Evolutionary conservation across 768 basidiomycete species (phyloP).

Genomic region (Phanerochaete carnosa): DNA sequence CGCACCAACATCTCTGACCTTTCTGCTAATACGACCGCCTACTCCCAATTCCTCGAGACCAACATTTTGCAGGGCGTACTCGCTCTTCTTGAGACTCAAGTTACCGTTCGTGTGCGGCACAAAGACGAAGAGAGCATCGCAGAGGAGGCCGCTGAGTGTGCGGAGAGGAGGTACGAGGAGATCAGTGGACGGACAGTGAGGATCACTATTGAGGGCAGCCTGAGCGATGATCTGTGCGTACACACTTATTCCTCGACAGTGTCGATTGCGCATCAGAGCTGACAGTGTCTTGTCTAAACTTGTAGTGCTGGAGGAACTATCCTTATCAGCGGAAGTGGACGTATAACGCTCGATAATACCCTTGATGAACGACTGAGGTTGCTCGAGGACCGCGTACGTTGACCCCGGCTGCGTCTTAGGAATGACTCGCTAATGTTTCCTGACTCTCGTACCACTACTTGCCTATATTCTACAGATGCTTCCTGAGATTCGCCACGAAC

Average conservation of each 20-base stretch:
- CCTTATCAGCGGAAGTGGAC: constrained; percentile 63
- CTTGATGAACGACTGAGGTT: constrained; percentile 87
- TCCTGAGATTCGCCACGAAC: constrained; percentile 85
- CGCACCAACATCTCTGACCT: constrained; percentile 61
- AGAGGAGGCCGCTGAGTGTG: constrained; percentile 60
- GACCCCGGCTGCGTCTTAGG: not conserved
- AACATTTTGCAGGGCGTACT: constrained; percentile 85
- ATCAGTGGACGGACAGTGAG: constrained; percentile 69
- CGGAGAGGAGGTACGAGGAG: constrained; percentile 66
- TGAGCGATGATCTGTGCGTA: constrained; percentile 68
- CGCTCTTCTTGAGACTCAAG: constrained; percentile 71
- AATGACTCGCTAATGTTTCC: not conserved
- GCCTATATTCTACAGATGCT: constrained; percentile 64
- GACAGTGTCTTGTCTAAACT: not conserved
- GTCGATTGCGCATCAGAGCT: not conserved
- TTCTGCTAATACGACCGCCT: constrained; percentile 62
- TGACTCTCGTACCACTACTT: not conserved
- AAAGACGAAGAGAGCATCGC: constrained; percentile 57
- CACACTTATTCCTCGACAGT: no score
- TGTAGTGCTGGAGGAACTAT: constrained; percentile 82
- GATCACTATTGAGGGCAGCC: constrained; percentile 54
- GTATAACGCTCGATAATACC: constrained; percentile 93
- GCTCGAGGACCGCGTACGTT: constrained; percentile 81
- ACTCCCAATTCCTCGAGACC: constrained; percentile 79
- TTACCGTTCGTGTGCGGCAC: constrained; percentile 63